These are phyloP conservation scores for Cardamine occulta DNA, from an alignment of 345 rosid species.

Conservation along the genomic window DNA sequence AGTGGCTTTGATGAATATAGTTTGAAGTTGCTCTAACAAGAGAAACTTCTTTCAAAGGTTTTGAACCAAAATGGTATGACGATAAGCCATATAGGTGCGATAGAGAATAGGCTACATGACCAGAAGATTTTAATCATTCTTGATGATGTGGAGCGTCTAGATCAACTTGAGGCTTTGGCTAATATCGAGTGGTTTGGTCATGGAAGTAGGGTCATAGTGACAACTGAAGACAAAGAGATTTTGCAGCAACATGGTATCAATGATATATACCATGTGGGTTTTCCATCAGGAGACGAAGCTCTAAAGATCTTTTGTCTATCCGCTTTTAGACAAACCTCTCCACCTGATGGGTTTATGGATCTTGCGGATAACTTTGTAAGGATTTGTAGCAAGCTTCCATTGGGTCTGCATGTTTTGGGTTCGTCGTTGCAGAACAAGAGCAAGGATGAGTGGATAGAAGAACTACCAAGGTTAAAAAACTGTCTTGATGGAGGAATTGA, in stretches of 20 bases:
- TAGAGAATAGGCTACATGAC: no score
- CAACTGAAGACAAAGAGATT: neutral
- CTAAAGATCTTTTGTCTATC: neutral
- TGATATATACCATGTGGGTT: neutral
- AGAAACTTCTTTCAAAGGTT: no score
- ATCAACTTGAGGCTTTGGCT: no score
- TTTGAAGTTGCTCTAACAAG: no score
- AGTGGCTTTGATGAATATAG: no score
- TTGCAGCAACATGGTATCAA: constrained; percentile 1
- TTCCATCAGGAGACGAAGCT: neutral
- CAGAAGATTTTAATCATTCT: no score
- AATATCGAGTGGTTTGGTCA: no score
- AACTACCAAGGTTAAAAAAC: neutral
- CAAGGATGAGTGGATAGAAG: neutral
- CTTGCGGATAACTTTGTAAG: neutral
- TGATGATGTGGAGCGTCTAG: no score
- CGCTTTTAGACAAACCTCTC: neutral
- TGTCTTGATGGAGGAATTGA: constrained; percentile 1
- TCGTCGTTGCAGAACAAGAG: neutral
- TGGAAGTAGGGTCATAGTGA: neutral
- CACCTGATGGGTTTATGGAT: constrained; percentile 45
- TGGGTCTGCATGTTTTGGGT: neutral
- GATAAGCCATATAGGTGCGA: no score
- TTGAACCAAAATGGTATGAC: no score
- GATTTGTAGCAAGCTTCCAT: neutral